Evolutionary conservation across 2,329 filamentous ascomycete genomes (phyloP), one percentile per base, ranked within the genome.

Genomic region (Alternaria sp.): DNA sequence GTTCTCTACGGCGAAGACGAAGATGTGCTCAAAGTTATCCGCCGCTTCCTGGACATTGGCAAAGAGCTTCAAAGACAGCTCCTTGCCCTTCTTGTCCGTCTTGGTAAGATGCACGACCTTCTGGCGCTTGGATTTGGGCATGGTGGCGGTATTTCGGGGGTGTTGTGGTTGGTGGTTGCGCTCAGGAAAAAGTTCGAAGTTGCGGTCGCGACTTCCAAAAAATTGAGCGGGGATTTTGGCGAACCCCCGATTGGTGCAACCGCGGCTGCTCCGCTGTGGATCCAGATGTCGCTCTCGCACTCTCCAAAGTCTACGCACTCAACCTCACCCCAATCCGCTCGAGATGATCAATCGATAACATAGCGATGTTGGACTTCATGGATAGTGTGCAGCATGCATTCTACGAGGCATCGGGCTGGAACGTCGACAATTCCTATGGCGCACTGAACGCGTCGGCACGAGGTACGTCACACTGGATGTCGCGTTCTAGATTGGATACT

Each of bases 91-190:
- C 86, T 97, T 97, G 81, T 89, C 85, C 75, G 96, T 94, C 85
- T 96, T 91, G 72, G 94, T 93, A 79, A 97, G 88, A 85, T 97
- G 91, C 73, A 97, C 89, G 81, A 96, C 86, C 83, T 91, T 95
- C 74, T 91, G 87, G 82, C 96, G 92, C 87, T 96, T 98, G 68
- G 96, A 98, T 86, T 96, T 94, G 80, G 96, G 96, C 96, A 99
- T 99, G 70, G 69, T 86, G 77, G 72, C 65, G 71, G 74, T 74
- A 43, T 64, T 65, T 45, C 50, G 43, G 57, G 59, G 61, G 23
- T 59, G 62, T 65, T 51, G 65, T 62, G 61, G 58, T 68, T 60
- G 65, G 56, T 46, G 28, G 46, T 63, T 62, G 54, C 44, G 56
- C 52, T 57, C 43, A 51, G 52, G 57, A 69, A 76, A 75, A 75